phyloP scores from a whole-genome alignment of 768 basidiomycete genomes.

The Boletus tylopilopsis region DNA sequence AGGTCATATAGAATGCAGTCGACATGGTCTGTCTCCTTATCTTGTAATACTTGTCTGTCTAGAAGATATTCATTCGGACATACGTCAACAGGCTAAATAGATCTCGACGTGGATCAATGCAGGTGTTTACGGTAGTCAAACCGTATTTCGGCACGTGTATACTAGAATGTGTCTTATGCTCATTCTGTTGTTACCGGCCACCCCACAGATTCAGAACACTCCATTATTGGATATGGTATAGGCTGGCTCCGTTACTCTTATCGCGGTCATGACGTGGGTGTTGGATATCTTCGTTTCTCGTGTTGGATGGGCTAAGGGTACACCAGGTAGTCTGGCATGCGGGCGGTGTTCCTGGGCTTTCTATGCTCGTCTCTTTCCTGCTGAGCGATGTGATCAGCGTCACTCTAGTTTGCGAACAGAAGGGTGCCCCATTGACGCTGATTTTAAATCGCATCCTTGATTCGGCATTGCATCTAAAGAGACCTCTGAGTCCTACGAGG shows the following conservation, averaged over 20 bases:
- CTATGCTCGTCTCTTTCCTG: constrained; percentile 30
- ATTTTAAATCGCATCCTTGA: constrained; percentile 23
- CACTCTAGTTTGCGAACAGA: constrained; percentile 33
- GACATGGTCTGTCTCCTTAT: constrained; percentile 34
- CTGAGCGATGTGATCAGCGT: constrained; percentile 37
- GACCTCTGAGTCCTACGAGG: not conserved
- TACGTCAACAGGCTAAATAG: constrained; percentile 39
- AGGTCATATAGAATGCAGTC: constrained; percentile 38
- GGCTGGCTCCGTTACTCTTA: constrained; percentile 41
- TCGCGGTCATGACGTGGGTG: constrained; percentile 38
- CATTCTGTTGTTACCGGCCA: constrained; percentile 21
- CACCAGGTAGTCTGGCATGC: constrained; percentile 33
- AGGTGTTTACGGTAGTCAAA: constrained; percentile 30
- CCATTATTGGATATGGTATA: constrained; percentile 38
- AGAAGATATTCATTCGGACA: no score
- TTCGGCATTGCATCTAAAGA: constrained; percentile 14
- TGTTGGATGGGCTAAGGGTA: not conserved
- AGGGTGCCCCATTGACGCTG: constrained; percentile 8
- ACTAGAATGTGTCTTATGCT: constrained; percentile 31
- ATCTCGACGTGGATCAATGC: constrained; percentile 30
- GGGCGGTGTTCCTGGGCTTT: constrained; percentile 35
- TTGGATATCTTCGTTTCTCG: not conserved
- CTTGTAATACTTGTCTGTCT: no score
- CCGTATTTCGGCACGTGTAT: constrained; percentile 28
- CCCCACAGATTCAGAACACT: constrained; percentile 14